Evolutionary conservation across 2,329 filamentous ascomycete species (phyloP).

Genomic region (Plenodomus biglobosus): DNA sequence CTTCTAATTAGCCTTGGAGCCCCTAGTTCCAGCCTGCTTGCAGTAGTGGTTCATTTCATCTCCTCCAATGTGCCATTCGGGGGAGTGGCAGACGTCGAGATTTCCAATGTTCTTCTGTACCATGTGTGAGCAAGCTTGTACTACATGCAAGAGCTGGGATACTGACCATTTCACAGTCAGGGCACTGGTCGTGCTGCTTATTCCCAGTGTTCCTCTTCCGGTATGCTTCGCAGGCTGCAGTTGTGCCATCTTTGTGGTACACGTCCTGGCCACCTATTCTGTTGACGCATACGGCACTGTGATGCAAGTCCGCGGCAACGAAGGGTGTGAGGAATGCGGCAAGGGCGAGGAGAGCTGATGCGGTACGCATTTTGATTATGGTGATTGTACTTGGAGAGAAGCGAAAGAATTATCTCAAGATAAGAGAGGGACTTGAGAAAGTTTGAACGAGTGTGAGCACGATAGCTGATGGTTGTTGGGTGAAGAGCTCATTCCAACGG

Average conservation of each 20-base stretch:
- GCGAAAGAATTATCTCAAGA: neutral
- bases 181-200: slow-evolving; percentile 31
- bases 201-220: slow-evolving; percentile 27
- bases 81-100: slow-evolving; percentile 25
- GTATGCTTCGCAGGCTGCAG: slow-evolving; percentile 23
- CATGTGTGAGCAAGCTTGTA: slow-evolving; percentile 1
- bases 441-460: neutral
- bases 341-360: slow-evolving; percentile 13
- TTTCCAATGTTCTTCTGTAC: slow-evolving; percentile 19
- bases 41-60: slow-evolving; percentile 35
- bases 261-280: slow-evolving; percentile 17
- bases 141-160: neutral
- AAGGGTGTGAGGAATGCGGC: slow-evolving; percentile 16
- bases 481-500: neutral
- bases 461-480: no score
- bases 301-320: slow-evolving; percentile 24
- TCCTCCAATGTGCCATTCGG: slow-evolving; percentile 29
- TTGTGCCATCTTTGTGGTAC: slow-evolving; percentile 29
- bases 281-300: slow-evolving; percentile 23
- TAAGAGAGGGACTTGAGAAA: neutral
- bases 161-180: slow-evolving; percentile 31
- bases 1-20: slow-evolving; percentile 10
- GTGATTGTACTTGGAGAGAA: neutral
- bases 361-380: slow-evolving; percentile 21
- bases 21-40: slow-evolving; percentile 20